Percentiles rank a stretch among this genome's conserved stretches.
Evolutionary conservation across 2,329 filamentous ascomycete genomes (phyloP).

Genomic region (Scortechinia acanthostroma): DNA sequence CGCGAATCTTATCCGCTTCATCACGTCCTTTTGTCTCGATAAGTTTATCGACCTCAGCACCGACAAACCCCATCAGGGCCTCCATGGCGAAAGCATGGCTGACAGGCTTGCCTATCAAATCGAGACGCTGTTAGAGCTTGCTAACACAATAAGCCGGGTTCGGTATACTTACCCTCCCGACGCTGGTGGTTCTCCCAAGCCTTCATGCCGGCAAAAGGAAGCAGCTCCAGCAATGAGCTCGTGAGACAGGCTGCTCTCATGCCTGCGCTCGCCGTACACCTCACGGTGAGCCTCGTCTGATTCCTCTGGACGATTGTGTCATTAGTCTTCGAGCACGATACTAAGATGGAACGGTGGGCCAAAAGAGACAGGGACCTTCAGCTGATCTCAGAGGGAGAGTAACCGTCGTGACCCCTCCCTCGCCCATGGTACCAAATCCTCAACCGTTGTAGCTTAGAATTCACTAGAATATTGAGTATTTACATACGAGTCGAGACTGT

Average conservation of each 20-base stretch:
- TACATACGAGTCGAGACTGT: too few species aligned
- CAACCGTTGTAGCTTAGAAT: too few species aligned
- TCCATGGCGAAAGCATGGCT: slow-evolving; percentile 74
- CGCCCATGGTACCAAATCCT: too few species aligned
- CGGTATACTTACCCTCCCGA: slow-evolving; percentile 43
- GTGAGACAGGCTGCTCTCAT: slow-evolving; percentile 62
- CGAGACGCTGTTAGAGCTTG: not conserved
- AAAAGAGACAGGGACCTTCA: too few species aligned
- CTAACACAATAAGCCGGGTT: not conserved
- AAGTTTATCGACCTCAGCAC: slow-evolving; percentile 70
- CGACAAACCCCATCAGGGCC: slow-evolving; percentile 64
- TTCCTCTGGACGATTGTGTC: slow-evolving; percentile 20
- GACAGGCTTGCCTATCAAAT: slow-evolving; percentile 53
- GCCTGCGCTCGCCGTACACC: slow-evolving; percentile 28
- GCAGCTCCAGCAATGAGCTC: slow-evolving; percentile 71
- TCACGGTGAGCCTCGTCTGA: slow-evolving; percentile 32
- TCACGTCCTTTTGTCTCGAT: slow-evolving; percentile 65
- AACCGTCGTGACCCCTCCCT: too few species aligned
- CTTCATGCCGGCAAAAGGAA: slow-evolving; percentile 74
- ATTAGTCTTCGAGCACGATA: too few species aligned
- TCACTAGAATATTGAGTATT: too few species aligned
- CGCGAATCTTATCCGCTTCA: slow-evolving; percentile 45
- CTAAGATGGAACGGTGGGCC: too few species aligned
- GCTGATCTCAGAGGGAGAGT: too few species aligned
- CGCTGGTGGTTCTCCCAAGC: slow-evolving; percentile 72